Evolutionary conservation across 108 stramenopile genomes (phyloP).

Genomic region (Licmophora abbreviata): DNA sequence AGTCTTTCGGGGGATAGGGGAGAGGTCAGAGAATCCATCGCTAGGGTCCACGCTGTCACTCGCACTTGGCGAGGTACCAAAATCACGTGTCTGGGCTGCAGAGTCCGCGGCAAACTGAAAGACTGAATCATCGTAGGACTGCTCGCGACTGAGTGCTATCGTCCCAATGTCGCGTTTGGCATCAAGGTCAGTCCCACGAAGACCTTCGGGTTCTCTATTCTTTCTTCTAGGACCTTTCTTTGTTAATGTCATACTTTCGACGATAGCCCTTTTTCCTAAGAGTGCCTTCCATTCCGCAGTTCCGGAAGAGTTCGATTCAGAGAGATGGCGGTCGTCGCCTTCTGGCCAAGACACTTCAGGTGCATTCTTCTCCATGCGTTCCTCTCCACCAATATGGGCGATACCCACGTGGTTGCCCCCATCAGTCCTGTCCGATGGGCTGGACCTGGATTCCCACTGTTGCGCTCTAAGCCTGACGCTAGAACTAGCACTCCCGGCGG

Average conservation of each 20-base stretch:
- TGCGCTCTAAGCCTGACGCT: neutral
- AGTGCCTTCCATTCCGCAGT: conserved; percentile 44
- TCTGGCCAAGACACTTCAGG: too few species aligned
- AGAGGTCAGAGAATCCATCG: conserved; percentile 29
- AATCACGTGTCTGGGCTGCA: too few species aligned
- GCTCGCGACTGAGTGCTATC: too few species aligned
- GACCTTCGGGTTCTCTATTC: neutral
- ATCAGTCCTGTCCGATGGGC: too few species aligned
- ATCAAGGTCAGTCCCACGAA: neutral
- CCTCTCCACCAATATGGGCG: too few species aligned
- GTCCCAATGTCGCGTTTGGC: neutral
- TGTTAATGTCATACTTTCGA: conserved; percentile 15
- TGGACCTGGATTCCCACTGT: conserved; percentile 1
- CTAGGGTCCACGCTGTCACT: too few species aligned
- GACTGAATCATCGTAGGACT: conserved; percentile 28
- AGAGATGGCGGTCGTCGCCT: too few species aligned
- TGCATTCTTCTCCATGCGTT: too few species aligned
- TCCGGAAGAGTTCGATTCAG: too few species aligned
- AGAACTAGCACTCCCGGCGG: neutral
- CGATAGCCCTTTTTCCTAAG: conserved; percentile 28
- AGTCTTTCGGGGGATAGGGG: conserved; percentile 35
- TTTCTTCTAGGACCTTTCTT: conserved; percentile 5
- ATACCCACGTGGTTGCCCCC: too few species aligned
- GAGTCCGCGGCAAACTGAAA: too few species aligned
- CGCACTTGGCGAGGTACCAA: too few species aligned